Base-by-base conservation (phyloP, 768 basidiomycete genomes). In the Trametes cingulata region DNA sequence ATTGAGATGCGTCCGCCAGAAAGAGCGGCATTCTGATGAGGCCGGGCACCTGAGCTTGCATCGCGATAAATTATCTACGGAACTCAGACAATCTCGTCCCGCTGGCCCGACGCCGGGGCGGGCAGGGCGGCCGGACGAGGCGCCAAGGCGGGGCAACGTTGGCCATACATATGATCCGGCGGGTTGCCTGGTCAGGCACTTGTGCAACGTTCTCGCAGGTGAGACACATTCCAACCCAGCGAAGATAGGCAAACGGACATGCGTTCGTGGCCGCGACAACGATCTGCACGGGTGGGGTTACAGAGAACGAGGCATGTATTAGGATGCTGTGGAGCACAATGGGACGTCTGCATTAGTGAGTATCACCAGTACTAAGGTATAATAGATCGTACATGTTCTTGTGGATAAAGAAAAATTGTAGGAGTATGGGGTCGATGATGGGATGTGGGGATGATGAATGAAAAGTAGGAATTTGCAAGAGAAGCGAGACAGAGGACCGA, bases 321-420 rank as follows among this genome's bases (percentile, higher is more conserved):
- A 63, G 42, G 52, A 63, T 63, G 61, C 61, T 48, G 53, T 24
- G 46, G 48, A 63, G 56, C 61, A 63, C 52, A 52, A 62, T 62
- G 61, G 56, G 57, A 54, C 52, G 52, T 55, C 62, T 43, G 58
- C 47, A 64, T 61, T 64, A 64, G 60, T 54, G 50, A 52, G 58
- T 64, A 64, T 64, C 59, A 58, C 56, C 65, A 49, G 54, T 66
- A 63, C 52, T 68, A 68, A 62, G 60, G 60, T 68, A 68, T 59
- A 61, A 60, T 63, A 65, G 59, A 62, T 67, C 61, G 57, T 68
- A 67, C 66, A 67, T 64, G 58, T 57, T 57, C 56, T 57, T 57
- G 45, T 60, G 52, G 56, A 61, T 54, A 56, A 56, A 33, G 46
- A 46, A 40, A 33, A 42, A 57, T 48, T 58, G 61, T 56, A 56